A percentile compares a stretch with the other conserved stretches of the same genome.
Evolutionary conservation across 495 filamentous ascomycete genomes (phyloP).

Genomic region (Penicillium herquei): DNA sequence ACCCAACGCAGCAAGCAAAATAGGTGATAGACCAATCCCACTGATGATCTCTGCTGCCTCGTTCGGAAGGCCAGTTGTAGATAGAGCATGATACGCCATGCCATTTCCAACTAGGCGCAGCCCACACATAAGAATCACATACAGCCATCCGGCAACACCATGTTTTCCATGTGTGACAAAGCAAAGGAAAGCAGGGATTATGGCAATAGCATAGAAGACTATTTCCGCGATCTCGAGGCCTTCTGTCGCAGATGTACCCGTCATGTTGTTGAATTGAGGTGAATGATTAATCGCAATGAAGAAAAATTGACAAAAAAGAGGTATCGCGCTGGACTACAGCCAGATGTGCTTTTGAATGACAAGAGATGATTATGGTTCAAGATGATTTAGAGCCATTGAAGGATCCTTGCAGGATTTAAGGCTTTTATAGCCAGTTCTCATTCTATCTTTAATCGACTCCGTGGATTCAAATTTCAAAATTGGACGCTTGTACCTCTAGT

Average conservation of each 20-base stretch:
- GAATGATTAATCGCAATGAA: neutral
- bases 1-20: constrained; percentile 36
- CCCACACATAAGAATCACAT: constrained; percentile 36
- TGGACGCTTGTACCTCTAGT: neutral
- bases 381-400: neutral
- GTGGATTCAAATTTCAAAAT: neutral
- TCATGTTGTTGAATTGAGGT: constrained; percentile 3
- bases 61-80: constrained; percentile 15
- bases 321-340: too few species aligned
- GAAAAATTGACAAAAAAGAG: neutral
- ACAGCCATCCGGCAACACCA: constrained; percentile 38
- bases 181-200: constrained; percentile 33
- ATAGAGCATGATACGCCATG: constrained; percentile 25
- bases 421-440: neutral
- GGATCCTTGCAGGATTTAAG: neutral
- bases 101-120: constrained; percentile 36
- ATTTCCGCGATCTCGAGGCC: constrained; percentile 32
- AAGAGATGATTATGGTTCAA: neutral
- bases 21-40: constrained; percentile 44
- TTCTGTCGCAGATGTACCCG: constrained; percentile 9
- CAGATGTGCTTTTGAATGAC: too few species aligned
- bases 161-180: constrained; percentile 32
- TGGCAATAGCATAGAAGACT: constrained; percentile 31
- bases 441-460: neutral
- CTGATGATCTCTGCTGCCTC: constrained; percentile 29